These are phyloP conservation scores for Trypanosoma avium DNA, from an alignment of 208 protist genomes.

Conservation along the genomic window DNA sequence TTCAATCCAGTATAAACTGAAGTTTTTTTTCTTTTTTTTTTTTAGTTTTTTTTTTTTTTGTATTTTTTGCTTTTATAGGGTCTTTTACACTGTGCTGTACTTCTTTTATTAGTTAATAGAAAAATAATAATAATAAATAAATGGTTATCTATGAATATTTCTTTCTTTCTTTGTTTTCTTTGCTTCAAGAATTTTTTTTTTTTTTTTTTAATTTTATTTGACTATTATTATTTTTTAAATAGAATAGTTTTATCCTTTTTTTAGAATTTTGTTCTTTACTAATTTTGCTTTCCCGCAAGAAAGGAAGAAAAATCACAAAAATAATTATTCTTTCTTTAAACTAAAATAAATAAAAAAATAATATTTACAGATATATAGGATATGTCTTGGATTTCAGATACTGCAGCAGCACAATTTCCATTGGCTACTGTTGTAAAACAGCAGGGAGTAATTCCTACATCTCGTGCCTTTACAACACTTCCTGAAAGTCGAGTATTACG, in stretches of 20 bases:
- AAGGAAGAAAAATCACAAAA: too few relatives aligned
- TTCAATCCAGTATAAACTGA: conserved; percentile 6
- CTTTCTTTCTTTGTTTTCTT: not conserved
- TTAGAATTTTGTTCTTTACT: too few relatives aligned
- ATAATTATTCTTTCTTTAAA: too few relatives aligned
- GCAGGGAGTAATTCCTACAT: conserved; percentile 61
- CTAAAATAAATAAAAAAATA: not conserved
- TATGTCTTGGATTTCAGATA: conserved; percentile 74
- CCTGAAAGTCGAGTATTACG: conserved; percentile 78
- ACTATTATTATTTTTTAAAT: too few relatives aligned
- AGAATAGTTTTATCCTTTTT: too few relatives aligned
- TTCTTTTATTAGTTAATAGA: not conserved
- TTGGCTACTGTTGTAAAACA: conserved; percentile 83
- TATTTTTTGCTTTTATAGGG: conserved; percentile 3
- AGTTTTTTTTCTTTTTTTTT: conserved; percentile 6
- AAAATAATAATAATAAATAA: not conserved
- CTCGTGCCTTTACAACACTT: conserved; percentile 68
- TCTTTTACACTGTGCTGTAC: not conserved
- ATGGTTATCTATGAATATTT: not conserved
- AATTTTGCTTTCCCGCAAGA: too few relatives aligned
- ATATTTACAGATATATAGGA: not conserved
- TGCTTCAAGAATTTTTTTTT: not conserved
- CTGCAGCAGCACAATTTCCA: conserved; percentile 58
- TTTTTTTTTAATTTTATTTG: conserved; percentile 11
- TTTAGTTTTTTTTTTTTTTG: conserved; percentile 22